Base-by-base conservation (phyloP, 345 rosid species). In the Lumnitzera racemosa region DNA sequence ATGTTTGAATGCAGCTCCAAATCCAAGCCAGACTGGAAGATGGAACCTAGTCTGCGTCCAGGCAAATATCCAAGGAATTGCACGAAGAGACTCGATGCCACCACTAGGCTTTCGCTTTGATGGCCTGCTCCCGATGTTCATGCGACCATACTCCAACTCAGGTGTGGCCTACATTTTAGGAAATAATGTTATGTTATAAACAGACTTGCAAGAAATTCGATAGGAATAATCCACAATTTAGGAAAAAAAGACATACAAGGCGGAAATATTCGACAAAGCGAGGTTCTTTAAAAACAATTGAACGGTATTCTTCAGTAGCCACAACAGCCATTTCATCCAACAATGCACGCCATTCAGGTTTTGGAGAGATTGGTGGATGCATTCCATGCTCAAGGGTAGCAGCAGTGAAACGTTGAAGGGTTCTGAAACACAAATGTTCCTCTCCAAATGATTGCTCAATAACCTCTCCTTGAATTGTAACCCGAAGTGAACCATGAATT, bases 61-160 rank as follows among this genome's bases (percentile, higher is more conserved):
- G 5, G 99, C 99, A 83, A 94, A 94, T 66, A 94, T 88, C 99
- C 99, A 94, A 23, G 99, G 99, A 70, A 94, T 94, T 49, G 99
- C 99, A 61, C 99, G 87, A 10, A 94, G 95, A 56, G 96, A 83
- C 73, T 88, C 97, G 3, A 94, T 94, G 47, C 99, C 99, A 27
- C 97, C 96, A 49, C 96, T 90, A 16, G 96, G 96, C 74, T 88
- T 90, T 73, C 96, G 59, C 82, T 90, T 95, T 24, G 99, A 85
- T 47, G 99, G 97, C 59, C 97, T 84, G 55, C 99, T 95, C 62
- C 99, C 99, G 13, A 95, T 95, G 79, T 95, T 95, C 96, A 95
- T 88, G 67, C 96, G 81, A 51, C 99, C 99, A 58, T 90, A 90
- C 77, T 90, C 96, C 79, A 88, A 62, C 81, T 95, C 96, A 10